Conservation (phyloP, 306 rosid species). For the Acacia acuminata region DNA sequence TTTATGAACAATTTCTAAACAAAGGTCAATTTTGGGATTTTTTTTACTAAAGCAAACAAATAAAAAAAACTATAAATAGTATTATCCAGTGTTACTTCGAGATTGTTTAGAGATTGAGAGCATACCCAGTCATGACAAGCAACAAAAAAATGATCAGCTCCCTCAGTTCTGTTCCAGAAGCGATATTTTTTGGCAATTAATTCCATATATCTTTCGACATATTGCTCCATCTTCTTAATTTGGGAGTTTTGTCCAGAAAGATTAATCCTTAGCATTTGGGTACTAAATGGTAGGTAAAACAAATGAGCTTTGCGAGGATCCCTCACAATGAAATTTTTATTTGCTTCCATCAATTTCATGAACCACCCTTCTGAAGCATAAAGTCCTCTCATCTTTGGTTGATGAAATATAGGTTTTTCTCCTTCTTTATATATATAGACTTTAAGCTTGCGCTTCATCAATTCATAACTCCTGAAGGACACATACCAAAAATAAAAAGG, state of each 20-base stretch:
- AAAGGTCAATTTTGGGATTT: not conserved
- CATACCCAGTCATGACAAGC: slow-evolving; percentile 97
- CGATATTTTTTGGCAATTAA: slow-evolving; percentile 62
- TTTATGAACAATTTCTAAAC: not conserved
- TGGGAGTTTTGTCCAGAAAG: slow-evolving; percentile 43
- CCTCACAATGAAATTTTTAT: slow-evolving; percentile 57
- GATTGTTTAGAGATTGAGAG: not conserved
- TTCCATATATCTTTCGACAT: slow-evolving; percentile 61
- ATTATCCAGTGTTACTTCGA: not conserved
- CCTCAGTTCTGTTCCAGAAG: slow-evolving; percentile 87
- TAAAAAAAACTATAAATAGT: slow-evolving; percentile 9
- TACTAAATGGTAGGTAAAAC: slow-evolving; percentile 84
- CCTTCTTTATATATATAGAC: slow-evolving; percentile 85
- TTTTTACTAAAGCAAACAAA: not conserved
- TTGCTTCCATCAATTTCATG: slow-evolving; percentile 78
- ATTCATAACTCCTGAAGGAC: slow-evolving; percentile 78
- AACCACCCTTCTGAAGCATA: slow-evolving; percentile 98
- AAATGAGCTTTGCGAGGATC: slow-evolving; percentile 82
- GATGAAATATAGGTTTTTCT: slow-evolving; percentile 80
- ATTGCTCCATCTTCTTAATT: slow-evolving; percentile 51
- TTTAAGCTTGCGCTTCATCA: slow-evolving; percentile 79
- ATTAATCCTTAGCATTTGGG: slow-evolving; percentile 53
- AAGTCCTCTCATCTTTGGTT: slow-evolving; percentile 78
- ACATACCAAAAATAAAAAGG: not conserved
- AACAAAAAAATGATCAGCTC: slow-evolving; percentile 88